Evolutionary conservation across 23 red algal genomes (phyloP), one percentile per base, ranked within the genome.

Genomic region (Gracilariopsis chorda): DNA sequence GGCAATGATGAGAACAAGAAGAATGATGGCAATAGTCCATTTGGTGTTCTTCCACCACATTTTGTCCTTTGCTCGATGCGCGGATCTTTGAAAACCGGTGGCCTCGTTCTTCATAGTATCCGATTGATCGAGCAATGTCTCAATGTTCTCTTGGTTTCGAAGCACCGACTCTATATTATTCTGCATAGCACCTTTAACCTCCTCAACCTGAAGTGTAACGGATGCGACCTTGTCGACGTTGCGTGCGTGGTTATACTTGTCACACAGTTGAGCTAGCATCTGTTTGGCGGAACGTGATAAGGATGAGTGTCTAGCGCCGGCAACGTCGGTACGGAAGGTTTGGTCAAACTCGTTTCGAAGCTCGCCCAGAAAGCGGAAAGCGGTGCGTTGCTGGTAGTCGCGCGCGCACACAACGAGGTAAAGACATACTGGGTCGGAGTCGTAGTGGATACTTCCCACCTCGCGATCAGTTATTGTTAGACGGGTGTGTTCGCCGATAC

Each of bases 151-250:
- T 49, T 88, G 80, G 51, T 94, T 97, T 4, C 87, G 72, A 52
- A 97, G 78, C 42, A 94, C 95, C 2, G 51, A 45, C 77, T 97
- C 83, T 36, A 97, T 89, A 49, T 97, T 97, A 84, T 93, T 79
- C 39, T 93, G 79, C 95, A 97, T 97, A n/a, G 65, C 81, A 40
- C 85, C 95, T 56, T 97, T 93, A 14, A 97, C 95, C 65, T 93
- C 95, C 17, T 93, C 95, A 17, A 97, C 95, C 72, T 94, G 95
- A 75, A 94, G 41, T 12, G 86, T 78, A 2, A 94, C 87, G 29
- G 83, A 79, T 13, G 95, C 86, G 14, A 97, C 86, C 35, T 93
- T 89, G 47, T 97, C 95, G 41, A 97, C 88, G 34, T 82, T 83
- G 10, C 70, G 57, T 0, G 80, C 53, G 48, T 16, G 69, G 37